Conservation (phyloP, 2,329 filamentous ascomycete genomes). For the Camillea tinctor region DNA sequence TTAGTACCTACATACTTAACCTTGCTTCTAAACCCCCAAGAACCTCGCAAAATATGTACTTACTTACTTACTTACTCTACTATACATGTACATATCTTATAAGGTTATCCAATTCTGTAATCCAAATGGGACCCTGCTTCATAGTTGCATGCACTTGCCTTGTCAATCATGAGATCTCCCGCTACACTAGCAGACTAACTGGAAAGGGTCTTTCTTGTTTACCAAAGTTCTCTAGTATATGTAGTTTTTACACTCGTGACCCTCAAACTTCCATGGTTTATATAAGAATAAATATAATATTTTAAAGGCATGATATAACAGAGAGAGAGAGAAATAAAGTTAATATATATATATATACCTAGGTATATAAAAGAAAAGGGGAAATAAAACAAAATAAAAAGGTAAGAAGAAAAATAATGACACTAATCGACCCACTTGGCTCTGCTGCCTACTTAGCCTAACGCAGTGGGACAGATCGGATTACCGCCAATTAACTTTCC, state of each 20-base stretch:
- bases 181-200: no score
- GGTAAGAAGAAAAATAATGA: not conserved
- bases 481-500: not conserved
- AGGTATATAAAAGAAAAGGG: not conserved
- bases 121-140: not conserved
- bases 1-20: no score
- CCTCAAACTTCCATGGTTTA: not conserved
- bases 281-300: not conserved
- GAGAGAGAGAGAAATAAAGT: not conserved
- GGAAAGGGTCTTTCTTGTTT: no score
- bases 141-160: not conserved
- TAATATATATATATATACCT: no score
- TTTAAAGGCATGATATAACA: not conserved
- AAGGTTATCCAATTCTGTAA: not conserved
- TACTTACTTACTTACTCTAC: no score
- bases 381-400: no score
- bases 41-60: no score
- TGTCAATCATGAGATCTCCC: not conserved
- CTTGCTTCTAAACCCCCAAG: no score
- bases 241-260: not conserved
- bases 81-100: no score
- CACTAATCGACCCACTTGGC: not conserved
- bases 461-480: not conserved
- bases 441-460: not conserved
- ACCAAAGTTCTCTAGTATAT: no score